phyloP scores from a whole-genome alignment of 192 early-diverging fungal species.

The Dimargaris xerosporica region DNA sequence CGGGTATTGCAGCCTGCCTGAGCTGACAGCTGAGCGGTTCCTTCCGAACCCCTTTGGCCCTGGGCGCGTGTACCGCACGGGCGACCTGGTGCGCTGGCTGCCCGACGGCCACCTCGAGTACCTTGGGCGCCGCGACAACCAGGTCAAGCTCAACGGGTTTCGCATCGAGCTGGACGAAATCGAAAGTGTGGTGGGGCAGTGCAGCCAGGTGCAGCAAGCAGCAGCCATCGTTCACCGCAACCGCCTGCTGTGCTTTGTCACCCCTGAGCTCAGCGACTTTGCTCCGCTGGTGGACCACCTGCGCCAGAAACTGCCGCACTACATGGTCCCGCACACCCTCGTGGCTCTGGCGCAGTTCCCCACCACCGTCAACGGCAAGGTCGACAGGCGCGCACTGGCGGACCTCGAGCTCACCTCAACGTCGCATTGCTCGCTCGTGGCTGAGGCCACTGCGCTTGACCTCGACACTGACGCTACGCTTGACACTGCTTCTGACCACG shows the following conservation, averaged over 20 bases:
- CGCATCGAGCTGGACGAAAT: conserved; percentile 21
- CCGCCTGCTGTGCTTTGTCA: neutral
- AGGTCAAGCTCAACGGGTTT: no score
- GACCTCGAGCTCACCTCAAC: no score
- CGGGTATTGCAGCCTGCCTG: conserved; percentile 20
- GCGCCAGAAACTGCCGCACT: neutral
- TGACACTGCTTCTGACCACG: neutral
- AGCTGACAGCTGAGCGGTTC: conserved; percentile 16
- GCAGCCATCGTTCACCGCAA: conserved; percentile 15
- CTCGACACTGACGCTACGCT: neutral
- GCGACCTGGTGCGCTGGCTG: conserved; percentile 15
- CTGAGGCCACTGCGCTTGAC: no score
- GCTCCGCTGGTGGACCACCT: no score
- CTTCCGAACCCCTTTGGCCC: no score
- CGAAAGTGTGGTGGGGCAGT: conserved; percentile 12
- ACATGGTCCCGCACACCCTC: neutral
- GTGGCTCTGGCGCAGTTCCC: neutral
- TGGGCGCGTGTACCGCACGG: no score
- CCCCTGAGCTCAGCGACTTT: no score
- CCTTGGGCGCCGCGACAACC: no score
- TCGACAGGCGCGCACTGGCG: no score
- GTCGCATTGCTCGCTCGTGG: no score
- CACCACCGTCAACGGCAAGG: neutral
- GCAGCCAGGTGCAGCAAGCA: no score
- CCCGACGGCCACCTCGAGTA: conserved; percentile 19